Evolutionary conservation across 176 grass and related monocot genomes (phyloP), one percentile per base, ranked within the genome.

Genomic region (Carex cristatella): DNA sequence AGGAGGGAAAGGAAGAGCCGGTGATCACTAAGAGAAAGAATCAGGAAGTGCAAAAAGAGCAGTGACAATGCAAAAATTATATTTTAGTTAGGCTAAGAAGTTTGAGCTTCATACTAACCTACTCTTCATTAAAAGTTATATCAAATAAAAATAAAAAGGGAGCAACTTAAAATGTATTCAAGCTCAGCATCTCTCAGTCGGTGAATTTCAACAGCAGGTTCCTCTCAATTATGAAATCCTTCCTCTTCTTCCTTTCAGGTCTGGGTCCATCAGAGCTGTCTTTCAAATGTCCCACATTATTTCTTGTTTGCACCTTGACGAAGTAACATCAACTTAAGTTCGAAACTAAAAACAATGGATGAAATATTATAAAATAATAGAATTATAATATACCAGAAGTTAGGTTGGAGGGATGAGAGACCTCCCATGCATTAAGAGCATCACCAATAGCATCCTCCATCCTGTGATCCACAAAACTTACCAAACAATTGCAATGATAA

Each of bases 161-260:
- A 60, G 9, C 23, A 33, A 67, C 64, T 27, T 33, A 13, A 33
- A 67, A 67, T 31, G 28, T 33, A 66, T 66, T 66, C 30, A 67
- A 35, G 64, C 64, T 55, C 42, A 79, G 73, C 74, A 79, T 16
- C 71, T 79, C 74, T 79, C 56, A 59, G 76, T 37, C 6, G 13
- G 18, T 80, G 48, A 14, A 57, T 59, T 55, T 32, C 9, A 81
- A 62, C 31, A 95, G 85, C 85, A 99, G 77, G 58, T 99, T 99
- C 84, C 96, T 99, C 86, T 99, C 96, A 83, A 99, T 83, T 90
- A 99, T 92, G 81, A 99, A 99, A 65, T 99, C 91, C 61, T 99
- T 99, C 81, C 96, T 95, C 79, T 93, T 88, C 87, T 99, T 95
- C 83, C 96, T 99, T 99, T 98, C 93, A 19, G 77, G 65, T 89